phyloP scores from a whole-genome alignment of 768 basidiomycete species.

The Mycena maculata region DNA sequence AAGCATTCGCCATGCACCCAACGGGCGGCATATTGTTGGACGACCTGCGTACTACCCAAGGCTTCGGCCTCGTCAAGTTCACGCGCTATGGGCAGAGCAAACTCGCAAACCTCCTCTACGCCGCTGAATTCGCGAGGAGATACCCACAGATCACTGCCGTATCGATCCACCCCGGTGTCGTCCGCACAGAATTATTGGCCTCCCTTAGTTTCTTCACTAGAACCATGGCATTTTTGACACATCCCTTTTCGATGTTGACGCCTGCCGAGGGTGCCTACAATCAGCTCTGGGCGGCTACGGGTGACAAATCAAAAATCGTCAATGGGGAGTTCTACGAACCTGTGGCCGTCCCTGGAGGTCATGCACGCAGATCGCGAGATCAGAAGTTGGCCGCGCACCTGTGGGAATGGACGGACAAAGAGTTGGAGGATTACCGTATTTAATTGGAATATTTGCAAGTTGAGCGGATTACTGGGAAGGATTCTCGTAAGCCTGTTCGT shows the following conservation, averaged over 20 bases:
- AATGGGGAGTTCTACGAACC: constrained; percentile 31
- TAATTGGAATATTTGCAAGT: no score
- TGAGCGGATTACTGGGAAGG: no score
- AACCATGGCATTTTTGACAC: neutral
- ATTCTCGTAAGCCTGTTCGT: no score
- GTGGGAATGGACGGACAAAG: constrained; percentile 35
- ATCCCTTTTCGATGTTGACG: constrained; percentile 12
- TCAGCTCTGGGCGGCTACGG: constrained; percentile 26
- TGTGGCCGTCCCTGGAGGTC: constrained; percentile 18
- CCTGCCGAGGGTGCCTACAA: constrained; percentile 28
- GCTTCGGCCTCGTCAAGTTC: neutral
- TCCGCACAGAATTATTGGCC: constrained; percentile 15
- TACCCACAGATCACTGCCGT: constrained; percentile 23
- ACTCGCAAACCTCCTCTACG: constrained; percentile 25
- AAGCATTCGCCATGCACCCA: constrained; percentile 9
- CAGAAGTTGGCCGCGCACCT: constrained; percentile 15
- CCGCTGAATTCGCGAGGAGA: constrained; percentile 21
- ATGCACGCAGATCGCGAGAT: constrained; percentile 16
- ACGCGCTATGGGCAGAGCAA: constrained; percentile 31
- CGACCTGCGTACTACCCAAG: constrained; percentile 24
- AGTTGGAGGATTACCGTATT: constrained; percentile 13
- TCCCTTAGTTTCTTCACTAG: neutral
- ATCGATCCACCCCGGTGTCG: constrained; percentile 29
- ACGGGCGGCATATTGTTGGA: constrained; percentile 24
- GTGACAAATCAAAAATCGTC: constrained; percentile 6